These are phyloP conservation scores for Neofusicoccum ribis DNA, from an alignment of 2,329 filamentous ascomycete species.

Conservation along the genomic window DNA sequence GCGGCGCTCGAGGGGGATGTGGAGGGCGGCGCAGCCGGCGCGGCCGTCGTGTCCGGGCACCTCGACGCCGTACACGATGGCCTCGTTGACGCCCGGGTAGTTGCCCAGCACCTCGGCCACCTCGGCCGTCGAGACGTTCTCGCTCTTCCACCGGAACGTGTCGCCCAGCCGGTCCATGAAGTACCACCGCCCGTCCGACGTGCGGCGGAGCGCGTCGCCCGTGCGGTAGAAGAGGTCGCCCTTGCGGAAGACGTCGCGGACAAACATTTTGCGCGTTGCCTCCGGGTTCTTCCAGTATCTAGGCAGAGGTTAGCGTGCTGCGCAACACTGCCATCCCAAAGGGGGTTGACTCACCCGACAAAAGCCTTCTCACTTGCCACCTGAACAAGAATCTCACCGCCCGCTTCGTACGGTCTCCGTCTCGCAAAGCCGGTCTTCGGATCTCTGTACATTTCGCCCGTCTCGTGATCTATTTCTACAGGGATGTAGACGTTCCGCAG, in stretches of 20 bases:
- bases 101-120: slow-evolving; percentile 49
- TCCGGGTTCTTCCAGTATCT: slow-evolving; percentile 70
- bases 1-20: neutral
- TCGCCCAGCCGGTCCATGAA: slow-evolving; percentile 52
- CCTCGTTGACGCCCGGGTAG: slow-evolving; percentile 47
- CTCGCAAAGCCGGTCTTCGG: slow-evolving; percentile 41
- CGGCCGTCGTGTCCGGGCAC: slow-evolving; percentile 56
- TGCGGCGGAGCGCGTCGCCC: slow-evolving; percentile 50
- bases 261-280: slow-evolving; percentile 61
- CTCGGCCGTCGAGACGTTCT: slow-evolving; percentile 52
- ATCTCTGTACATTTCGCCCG: slow-evolving; percentile 34
- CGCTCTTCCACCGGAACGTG: slow-evolving; percentile 52
- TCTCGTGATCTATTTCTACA: slow-evolving; percentile 66
- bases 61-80: slow-evolving; percentile 52
- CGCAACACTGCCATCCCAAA: slow-evolving; percentile 66
- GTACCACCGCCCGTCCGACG: slow-evolving; percentile 49
- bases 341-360: slow-evolving; percentile 31
- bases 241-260: slow-evolving; percentile 48
- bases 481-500: slow-evolving; percentile 61
- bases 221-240: slow-evolving; percentile 52
- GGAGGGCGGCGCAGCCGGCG: slow-evolving; percentile 52
- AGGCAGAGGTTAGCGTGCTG: slow-evolving; percentile 64
- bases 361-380: slow-evolving; percentile 45
- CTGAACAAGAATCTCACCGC: slow-evolving; percentile 3
- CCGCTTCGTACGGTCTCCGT: slow-evolving; percentile 54